Conservation (phyloP, 371 early-diverging fungal species). For the Mortierella sp. region DNA sequence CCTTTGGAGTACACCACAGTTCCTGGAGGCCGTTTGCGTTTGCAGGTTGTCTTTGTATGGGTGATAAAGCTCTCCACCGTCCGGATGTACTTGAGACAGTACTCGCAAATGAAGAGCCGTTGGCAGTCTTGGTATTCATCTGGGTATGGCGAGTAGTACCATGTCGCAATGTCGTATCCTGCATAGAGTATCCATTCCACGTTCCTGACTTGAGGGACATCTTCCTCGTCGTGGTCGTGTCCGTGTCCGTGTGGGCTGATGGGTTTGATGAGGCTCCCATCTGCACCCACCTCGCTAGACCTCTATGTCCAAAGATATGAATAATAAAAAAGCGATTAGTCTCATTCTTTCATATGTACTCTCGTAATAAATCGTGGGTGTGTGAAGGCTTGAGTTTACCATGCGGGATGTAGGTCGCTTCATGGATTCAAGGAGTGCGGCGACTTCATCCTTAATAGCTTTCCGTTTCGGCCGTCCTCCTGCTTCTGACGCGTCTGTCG, state of each 20-base stretch:
- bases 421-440: conserved; percentile 19
- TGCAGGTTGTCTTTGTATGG: conserved; percentile 61
- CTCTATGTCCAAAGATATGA: background rate
- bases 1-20: conserved; percentile 88
- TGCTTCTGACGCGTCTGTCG: background rate
- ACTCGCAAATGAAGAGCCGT: conserved; percentile 91
- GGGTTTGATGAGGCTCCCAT: background rate
- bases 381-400: background rate
- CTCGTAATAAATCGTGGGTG: background rate
- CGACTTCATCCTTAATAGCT: conserved; percentile 28
- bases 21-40: conserved; percentile 86
- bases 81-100: conserved; percentile 83
- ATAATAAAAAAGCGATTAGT: background rate
- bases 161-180: conserved; percentile 80
- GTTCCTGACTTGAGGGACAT: conserved; percentile 56
- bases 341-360: background rate
- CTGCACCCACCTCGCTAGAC: conserved; percentile 13
- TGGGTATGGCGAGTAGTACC: conserved; percentile 98
- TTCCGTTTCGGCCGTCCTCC: conserved; percentile 30
- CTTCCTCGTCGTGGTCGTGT: conserved; percentile 40
- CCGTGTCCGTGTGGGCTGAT: conserved; percentile 17
- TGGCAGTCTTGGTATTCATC: conserved; percentile 79
- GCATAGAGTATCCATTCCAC: conserved; percentile 75
- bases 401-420: conserved; percentile 18
- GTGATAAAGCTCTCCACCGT: conserved; percentile 68